These are phyloP conservation scores for Cyberlindnera meyerae DNA, from an alignment of 805 yeast genomes.

Conservation along the genomic window DNA sequence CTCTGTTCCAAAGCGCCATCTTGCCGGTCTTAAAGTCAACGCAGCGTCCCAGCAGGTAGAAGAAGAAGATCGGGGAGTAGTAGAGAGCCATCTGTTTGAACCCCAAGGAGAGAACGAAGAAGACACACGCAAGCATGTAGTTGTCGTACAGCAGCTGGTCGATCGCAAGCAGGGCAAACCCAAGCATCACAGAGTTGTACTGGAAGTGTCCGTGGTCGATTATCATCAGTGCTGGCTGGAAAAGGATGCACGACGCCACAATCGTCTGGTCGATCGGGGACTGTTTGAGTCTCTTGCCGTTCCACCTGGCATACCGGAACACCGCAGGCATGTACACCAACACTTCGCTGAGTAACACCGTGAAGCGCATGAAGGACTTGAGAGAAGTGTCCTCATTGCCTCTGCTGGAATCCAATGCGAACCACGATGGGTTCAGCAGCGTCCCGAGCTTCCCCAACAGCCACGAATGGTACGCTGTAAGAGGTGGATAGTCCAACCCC, in stretches of 20 bases:
- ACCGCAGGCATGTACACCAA: conserved; percentile 77
- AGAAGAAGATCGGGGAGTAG: conserved; percentile 85
- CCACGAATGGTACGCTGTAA: conserved; percentile 92
- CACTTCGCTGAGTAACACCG: conserved; percentile 73
- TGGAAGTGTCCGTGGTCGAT: conserved; percentile 98
- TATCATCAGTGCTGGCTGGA: conserved; percentile 76
- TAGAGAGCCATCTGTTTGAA: conserved; percentile 96
- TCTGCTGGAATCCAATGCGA: conserved; percentile 63
- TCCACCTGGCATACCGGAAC: conserved; percentile 61
- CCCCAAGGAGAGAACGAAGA: conserved; percentile 71
- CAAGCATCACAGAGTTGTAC: conserved; percentile 91
- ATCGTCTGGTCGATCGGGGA: conserved; percentile 73
- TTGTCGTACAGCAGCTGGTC: conserved; percentile 60
- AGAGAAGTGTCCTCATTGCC: conserved; percentile 66
- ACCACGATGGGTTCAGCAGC: conserved; percentile 66
- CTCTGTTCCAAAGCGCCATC: conserved; percentile 20
- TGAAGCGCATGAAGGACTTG: conserved; percentile 79
- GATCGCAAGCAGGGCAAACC: conserved; percentile 67
- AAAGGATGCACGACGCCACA: conserved; percentile 71
- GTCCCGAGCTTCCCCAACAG: conserved; percentile 69
- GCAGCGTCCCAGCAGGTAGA: conserved; percentile 60
- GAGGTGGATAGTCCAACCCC: conserved; percentile 97
- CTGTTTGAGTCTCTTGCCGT: conserved; percentile 54
- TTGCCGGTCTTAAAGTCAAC: conserved; percentile 19
- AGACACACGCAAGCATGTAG: conserved; percentile 62